Percentiles rank a stretch among this genome's conserved stretches.
Evolutionary conservation across 1,284 basidiomycete genomes (phyloP).

Genomic region (Neonothopanus nambi): DNA sequence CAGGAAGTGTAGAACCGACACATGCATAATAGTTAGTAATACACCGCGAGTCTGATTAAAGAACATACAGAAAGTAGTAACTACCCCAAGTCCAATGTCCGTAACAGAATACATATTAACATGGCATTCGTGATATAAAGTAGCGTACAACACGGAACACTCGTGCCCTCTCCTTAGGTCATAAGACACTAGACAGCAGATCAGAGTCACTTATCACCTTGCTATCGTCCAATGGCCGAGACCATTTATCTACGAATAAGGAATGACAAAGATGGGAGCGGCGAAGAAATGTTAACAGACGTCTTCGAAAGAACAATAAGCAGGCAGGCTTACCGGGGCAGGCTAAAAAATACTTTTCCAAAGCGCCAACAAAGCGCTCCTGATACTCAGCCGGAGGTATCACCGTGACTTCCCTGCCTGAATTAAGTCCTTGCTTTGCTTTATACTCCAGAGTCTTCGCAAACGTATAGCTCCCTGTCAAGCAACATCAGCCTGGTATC

Average conservation of each 20-base stretch:
- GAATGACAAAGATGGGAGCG: neutral
- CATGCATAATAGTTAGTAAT: no score
- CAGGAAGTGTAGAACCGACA: no score
- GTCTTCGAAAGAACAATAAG: neutral
- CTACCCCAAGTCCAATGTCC: no score
- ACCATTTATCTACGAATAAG: constrained; percentile 45
- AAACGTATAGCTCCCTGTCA: constrained; percentile 68
- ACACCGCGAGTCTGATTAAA: no score
- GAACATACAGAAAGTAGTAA: no score
- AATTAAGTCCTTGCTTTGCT: constrained; percentile 67
- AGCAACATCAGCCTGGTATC: neutral
- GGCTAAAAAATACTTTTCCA: constrained; percentile 70
- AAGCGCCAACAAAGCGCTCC: constrained; percentile 64
- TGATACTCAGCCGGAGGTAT: constrained; percentile 72
- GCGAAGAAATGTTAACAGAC: neutral
- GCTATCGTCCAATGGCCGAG: constrained; percentile 32
- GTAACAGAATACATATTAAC: no score
- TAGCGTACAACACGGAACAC: no score
- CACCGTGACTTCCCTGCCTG: constrained; percentile 66
- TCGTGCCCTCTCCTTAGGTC: neutral
- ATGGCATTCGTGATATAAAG: no score
- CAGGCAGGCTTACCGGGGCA: constrained; percentile 55
- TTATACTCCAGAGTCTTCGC: constrained; percentile 79
- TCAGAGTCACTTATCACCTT: constrained; percentile 11
- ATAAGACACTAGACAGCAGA: constrained; percentile 18